Evolutionary conservation across 495 filamentous ascomycete genomes (phyloP).

Genomic region (Collariella sp.): DNA sequence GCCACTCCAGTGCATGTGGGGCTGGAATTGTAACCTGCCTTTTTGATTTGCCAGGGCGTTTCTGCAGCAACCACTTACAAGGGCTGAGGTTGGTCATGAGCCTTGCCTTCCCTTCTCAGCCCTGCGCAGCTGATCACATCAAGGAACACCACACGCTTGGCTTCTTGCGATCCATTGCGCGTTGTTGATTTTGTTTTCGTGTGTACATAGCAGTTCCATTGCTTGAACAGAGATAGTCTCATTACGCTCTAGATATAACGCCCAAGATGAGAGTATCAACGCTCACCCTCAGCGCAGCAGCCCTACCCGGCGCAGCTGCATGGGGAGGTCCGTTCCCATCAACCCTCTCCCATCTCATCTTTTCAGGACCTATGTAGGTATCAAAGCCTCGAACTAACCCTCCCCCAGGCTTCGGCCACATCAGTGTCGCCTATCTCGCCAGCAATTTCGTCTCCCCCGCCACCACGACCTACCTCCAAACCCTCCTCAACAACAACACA

Average conservation of each 20-base stretch:
- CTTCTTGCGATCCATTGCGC: too few relatives aligned
- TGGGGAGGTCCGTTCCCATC: constrained; percentile 31
- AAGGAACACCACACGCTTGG: too few relatives aligned
- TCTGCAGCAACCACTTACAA: too few relatives aligned
- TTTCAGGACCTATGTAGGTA: background rate
- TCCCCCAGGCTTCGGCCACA: constrained; percentile 46
- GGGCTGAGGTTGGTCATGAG: too few relatives aligned
- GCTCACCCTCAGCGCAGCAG: constrained; percentile 13
- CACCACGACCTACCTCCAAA: constrained; percentile 37
- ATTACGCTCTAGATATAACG: background rate
- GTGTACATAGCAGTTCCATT: background rate
- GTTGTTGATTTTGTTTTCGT: too few relatives aligned
- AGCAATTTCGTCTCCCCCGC: constrained; percentile 34
- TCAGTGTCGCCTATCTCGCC: constrained; percentile 50
- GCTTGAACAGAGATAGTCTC: background rate
- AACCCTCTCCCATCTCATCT: background rate
- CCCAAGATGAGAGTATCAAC: constrained; percentile 22
- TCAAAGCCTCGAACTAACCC: background rate
- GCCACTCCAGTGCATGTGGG: too few relatives aligned
- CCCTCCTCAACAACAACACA: constrained; percentile 37
- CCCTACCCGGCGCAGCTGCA: constrained; percentile 15
- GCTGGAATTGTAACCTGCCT: too few relatives aligned
- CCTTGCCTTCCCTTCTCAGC: too few relatives aligned
- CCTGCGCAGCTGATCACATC: too few relatives aligned
- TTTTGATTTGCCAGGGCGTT: too few relatives aligned